These are phyloP conservation scores for Amanita fuliginea DNA, from an alignment of 768 basidiomycete genomes.

Conservation along the genomic window DNA sequence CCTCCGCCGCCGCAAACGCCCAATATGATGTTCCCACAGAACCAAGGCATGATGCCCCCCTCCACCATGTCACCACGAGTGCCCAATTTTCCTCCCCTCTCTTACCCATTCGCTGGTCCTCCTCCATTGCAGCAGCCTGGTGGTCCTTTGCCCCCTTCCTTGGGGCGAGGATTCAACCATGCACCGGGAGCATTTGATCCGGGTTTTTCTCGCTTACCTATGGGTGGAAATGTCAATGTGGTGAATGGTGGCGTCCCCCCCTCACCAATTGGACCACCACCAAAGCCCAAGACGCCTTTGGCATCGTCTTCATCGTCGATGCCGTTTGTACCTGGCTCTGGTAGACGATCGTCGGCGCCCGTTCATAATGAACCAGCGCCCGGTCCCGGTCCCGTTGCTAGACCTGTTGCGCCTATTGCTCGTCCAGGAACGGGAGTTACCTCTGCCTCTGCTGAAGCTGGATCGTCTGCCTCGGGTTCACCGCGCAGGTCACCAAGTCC, in stretches of 20 bases:
- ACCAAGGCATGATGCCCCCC: conserved; percentile 31
- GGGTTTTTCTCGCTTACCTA: conserved; percentile 31
- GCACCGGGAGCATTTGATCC: conserved; percentile 34
- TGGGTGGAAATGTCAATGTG: conserved; percentile 14
- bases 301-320: conserved; percentile 19
- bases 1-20: conserved; percentile 31
- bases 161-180: conserved; percentile 24
- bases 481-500: conserved; percentile 39
- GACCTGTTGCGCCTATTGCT: conserved; percentile 61
- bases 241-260: conserved; percentile 14
- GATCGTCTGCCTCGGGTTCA: conserved; percentile 55
- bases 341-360: conserved; percentile 32
- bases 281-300: conserved; percentile 31
- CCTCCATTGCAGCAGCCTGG: conserved; percentile 27
- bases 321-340: conserved; percentile 34
- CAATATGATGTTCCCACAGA: conserved; percentile 33
- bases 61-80: conserved; percentile 45
- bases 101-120: conserved; percentile 41
- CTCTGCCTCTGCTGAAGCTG: conserved; percentile 30
- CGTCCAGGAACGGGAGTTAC: conserved; percentile 34
- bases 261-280: conserved; percentile 48
- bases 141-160: conserved; percentile 27
- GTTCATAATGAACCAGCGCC: conserved; percentile 11
- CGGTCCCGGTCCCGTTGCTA: conserved; percentile 50
- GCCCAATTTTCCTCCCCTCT: conserved; percentile 37